Percentiles rank a stretch among this genome's conserved stretches.
Evolutionary conservation across 805 yeast genomes (phyloP).

Genomic region (Ogataea pilisensis): DNA sequence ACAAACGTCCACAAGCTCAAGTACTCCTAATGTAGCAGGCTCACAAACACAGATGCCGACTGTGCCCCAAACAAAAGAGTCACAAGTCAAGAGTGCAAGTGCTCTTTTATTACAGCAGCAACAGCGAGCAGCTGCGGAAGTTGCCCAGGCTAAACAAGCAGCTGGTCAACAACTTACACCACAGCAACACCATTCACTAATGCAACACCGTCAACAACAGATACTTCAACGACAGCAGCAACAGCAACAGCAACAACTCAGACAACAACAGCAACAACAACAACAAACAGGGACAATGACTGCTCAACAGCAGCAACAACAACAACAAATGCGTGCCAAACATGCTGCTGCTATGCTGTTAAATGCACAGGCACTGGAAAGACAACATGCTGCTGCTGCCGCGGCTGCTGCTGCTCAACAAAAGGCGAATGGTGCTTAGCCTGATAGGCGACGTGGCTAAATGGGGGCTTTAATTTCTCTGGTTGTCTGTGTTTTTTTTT

Average conservation of each 20-base stretch:
- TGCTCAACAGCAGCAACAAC: conserved; percentile 17
- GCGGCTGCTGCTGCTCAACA: conserved; percentile 13
- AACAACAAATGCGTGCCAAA: conserved; percentile 18
- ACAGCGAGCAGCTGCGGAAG: conserved; percentile 1
- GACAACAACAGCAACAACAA: conserved; percentile 4
- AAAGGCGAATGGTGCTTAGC: not conserved
- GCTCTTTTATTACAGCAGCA: conserved; percentile 5
- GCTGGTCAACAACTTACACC: conserved; percentile 3
- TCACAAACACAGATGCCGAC: not conserved
- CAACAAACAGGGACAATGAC: conserved; percentile 6
- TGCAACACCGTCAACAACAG: conserved; percentile 20
- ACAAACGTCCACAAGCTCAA: conserved; percentile 2
- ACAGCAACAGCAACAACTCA: conserved; percentile 17
- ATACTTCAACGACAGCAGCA: conserved; percentile 21
- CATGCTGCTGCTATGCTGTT: conserved; percentile 24
- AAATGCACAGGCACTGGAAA: conserved; percentile 17
- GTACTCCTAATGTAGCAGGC: not conserved
- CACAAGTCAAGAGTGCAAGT: not conserved
- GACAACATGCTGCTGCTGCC: conserved; percentile 19
- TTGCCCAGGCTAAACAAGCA: not conserved
- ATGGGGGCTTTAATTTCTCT: not conserved
- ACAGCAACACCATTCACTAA: conserved; percentile 9
- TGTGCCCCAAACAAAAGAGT: not conserved
- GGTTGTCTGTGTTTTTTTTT: too few species aligned
- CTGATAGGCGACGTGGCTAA: not conserved